Conservation (phyloP, 768 basidiomycete species). For the Tricholoma terreum region DNA sequence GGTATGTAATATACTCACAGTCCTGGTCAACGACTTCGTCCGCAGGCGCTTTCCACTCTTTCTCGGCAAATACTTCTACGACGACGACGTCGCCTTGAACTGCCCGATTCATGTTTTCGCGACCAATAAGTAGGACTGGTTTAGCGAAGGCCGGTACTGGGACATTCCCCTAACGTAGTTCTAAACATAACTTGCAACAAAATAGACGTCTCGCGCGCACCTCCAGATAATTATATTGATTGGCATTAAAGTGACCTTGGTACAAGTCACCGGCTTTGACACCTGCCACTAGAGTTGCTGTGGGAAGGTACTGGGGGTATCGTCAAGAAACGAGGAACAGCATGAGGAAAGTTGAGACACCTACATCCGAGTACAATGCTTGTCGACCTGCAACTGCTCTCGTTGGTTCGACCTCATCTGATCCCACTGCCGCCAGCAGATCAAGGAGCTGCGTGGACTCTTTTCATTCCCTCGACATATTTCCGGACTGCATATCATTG, state of each 20-base stretch:
- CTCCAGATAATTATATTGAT: no score
- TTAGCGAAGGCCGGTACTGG: constrained; percentile 65
- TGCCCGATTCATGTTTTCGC: constrained; percentile 94
- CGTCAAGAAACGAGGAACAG: neutral
- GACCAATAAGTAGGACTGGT: no score
- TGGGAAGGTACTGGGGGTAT: constrained; percentile 69
- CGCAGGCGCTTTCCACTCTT: constrained; percentile 88
- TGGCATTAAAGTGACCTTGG: no score
- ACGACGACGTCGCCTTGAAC: constrained; percentile 95
- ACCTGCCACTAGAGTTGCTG: constrained; percentile 69
- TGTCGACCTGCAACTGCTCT: constrained; percentile 49
- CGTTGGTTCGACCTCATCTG: constrained; percentile 63
- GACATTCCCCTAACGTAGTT: constrained; percentile 88
- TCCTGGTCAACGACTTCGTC: constrained; percentile 96
- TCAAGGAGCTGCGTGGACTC: constrained; percentile 71
- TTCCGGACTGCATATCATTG: constrained; percentile 50
- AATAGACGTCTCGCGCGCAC: no score
- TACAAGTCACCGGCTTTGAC: constrained; percentile 70
- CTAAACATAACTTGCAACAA: no score
- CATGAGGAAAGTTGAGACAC: constrained; percentile 10
- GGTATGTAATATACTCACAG: constrained; percentile 37
- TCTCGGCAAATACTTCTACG: constrained; percentile 80
- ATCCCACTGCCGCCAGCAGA: constrained; percentile 67
- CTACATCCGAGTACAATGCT: constrained; percentile 73
- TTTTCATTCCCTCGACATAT: constrained; percentile 74